These are phyloP conservation scores for Amaranthus cruentus DNA, from an alignment of 148 eudicot genomes.

Conservation along the genomic window DNA sequence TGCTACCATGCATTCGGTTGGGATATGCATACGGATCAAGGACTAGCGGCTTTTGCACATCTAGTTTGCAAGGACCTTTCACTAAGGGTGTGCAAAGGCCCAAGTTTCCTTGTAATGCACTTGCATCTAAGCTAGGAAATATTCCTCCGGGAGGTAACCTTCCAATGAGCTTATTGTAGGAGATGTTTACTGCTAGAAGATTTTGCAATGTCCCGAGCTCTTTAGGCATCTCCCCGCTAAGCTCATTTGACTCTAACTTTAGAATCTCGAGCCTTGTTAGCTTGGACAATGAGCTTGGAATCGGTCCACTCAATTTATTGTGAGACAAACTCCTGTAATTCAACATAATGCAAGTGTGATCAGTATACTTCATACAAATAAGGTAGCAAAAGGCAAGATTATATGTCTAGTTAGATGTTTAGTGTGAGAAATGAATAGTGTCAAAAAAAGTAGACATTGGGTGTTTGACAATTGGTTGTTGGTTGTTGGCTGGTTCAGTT, in stretches of 20 bases:
- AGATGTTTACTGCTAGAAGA: slow-evolving; percentile 70
- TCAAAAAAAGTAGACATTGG: too few species aligned
- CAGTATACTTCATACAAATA: not conserved
- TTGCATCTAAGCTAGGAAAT: slow-evolving; percentile 66
- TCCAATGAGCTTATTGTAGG: slow-evolving; percentile 81
- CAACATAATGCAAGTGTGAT: slow-evolving; percentile 7
- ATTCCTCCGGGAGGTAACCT: slow-evolving; percentile 68
- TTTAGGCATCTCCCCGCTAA: slow-evolving; percentile 85
- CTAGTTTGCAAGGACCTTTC: slow-evolving; percentile 76
- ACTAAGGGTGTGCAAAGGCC: slow-evolving; percentile 88
- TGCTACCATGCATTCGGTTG: slow-evolving; percentile 39
- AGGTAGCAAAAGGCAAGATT: not conserved
- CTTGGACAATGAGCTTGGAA: slow-evolving; percentile 67
- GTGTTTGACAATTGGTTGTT: too few species aligned
- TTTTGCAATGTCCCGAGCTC: slow-evolving; percentile 61
- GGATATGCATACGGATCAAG: slow-evolving; percentile 64
- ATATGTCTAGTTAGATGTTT: too few species aligned
- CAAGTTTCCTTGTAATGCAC: slow-evolving; percentile 65
- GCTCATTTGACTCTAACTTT: slow-evolving; percentile 65
- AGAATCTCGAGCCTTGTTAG: slow-evolving; percentile 73
- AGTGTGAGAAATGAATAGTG: too few species aligned
- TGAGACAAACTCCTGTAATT: slow-evolving; percentile 79
- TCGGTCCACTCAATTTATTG: slow-evolving; percentile 61
- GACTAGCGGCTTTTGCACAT: slow-evolving; percentile 89
- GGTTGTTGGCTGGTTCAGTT: too few species aligned